Evolutionary conservation across 768 basidiomycete species (phyloP).

Genomic region (Pisolithus albus): DNA sequence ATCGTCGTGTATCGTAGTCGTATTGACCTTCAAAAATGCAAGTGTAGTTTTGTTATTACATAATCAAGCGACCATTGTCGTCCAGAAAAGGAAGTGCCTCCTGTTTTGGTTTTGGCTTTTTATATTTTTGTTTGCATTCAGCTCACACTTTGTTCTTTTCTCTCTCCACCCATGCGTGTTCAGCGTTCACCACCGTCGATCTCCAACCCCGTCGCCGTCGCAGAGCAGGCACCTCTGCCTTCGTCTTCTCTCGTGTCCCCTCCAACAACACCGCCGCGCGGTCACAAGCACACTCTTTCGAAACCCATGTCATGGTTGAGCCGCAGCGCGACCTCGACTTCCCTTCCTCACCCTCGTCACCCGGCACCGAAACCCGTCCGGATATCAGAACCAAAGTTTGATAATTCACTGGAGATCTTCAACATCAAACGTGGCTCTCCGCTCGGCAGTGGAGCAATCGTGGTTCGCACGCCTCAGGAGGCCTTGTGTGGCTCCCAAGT

Average conservation of each 20-base stretch:
- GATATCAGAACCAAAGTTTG: constrained; percentile 38
- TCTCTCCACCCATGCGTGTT: constrained; percentile 12
- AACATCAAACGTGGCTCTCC: constrained; percentile 35
- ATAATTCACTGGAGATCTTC: constrained; percentile 28
- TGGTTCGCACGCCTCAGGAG: constrained; percentile 77
- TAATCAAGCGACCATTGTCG: constrained; percentile 13
- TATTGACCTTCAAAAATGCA: neutral
- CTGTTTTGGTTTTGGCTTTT: no score
- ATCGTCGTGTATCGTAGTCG: constrained; percentile 1
- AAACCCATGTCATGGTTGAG: constrained; percentile 39
- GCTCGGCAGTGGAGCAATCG: constrained; percentile 65
- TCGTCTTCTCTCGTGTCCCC: constrained; percentile 22
- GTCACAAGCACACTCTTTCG: constrained; percentile 32
- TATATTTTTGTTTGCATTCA: neutral
- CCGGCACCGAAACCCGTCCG: constrained; percentile 34
- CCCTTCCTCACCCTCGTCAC: constrained; percentile 16
- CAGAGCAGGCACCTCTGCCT: constrained; percentile 24
- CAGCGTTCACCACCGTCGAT: constrained; percentile 13
- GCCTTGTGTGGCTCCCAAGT: constrained; percentile 41
- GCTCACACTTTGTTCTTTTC: neutral
- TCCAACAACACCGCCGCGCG: constrained; percentile 22
- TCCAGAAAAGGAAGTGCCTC: constrained; percentile 14
- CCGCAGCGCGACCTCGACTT: constrained; percentile 30
- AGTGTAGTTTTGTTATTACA: neutral
- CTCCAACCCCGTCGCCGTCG: constrained; percentile 6